These are phyloP conservation scores for Anastatica hierochuntica DNA, from an alignment of 345 rosid genomes.

Conservation along the genomic window DNA sequence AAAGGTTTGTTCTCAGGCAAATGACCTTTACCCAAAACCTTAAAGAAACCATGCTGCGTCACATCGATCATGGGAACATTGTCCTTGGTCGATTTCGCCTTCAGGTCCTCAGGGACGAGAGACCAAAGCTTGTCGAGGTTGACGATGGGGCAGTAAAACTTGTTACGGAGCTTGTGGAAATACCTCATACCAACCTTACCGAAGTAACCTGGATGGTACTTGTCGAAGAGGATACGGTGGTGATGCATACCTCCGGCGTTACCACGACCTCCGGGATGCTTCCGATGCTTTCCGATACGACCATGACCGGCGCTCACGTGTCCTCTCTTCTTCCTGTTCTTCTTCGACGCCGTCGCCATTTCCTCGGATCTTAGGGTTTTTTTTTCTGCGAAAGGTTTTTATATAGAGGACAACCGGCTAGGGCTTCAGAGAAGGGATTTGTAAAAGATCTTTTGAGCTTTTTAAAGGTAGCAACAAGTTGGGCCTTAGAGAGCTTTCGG, in stretches of 20 bases:
- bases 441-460: neutral
- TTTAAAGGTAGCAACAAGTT: neutral
- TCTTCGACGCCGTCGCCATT: conserved; percentile 54
- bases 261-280: conserved; percentile 65
- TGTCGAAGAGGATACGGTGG: conserved; percentile 66
- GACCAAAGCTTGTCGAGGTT: conserved; percentile 71
- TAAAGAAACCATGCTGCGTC: conserved; percentile 47
- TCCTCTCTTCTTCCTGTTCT: conserved; percentile 73
- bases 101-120: conserved; percentile 40
- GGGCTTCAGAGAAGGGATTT: too few species aligned
- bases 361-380: conserved; percentile 10
- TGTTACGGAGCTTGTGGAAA: conserved; percentile 60
- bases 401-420: conserved; percentile 12
- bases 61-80: conserved; percentile 49
- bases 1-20: conserved; percentile 45
- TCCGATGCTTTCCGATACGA: conserved; percentile 66
- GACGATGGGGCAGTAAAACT: conserved; percentile 54
- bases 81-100: conserved; percentile 45
- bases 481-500: neutral
- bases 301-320: conserved; percentile 80
- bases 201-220: conserved; percentile 70
- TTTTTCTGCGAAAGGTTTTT: neutral
- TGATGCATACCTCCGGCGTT: conserved; percentile 62
- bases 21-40: conserved; percentile 46
- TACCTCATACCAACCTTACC: conserved; percentile 41